These are phyloP conservation scores for Irpex sp. DNA, from an alignment of 1,284 basidiomycete genomes.

Conservation along the genomic window DNA sequence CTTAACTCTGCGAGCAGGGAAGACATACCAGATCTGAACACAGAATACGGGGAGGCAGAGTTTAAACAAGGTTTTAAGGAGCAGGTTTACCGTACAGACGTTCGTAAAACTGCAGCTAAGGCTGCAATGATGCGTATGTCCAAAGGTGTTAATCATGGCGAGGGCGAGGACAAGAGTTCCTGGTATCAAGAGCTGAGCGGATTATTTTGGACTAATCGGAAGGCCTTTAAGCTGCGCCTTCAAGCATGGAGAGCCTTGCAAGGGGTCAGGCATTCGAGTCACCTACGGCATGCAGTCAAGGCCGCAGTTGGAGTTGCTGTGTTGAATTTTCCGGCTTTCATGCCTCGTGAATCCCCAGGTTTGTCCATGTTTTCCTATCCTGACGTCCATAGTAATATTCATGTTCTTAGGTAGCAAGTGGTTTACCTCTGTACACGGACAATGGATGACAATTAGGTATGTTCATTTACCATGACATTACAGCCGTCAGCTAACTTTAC, in stretches of 20 bases:
- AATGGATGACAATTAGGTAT: constrained; percentile 46
- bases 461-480: neutral
- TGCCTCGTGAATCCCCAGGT: constrained; percentile 35
- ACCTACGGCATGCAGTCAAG: constrained; percentile 44
- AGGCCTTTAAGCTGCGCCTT: constrained; percentile 31
- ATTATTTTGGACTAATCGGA: constrained; percentile 31
- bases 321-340: constrained; percentile 42
- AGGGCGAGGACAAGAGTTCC: constrained; percentile 6
- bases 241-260: constrained; percentile 31
- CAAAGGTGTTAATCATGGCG: neutral
- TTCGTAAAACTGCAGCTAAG: constrained; percentile 8
- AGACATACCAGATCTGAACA: neutral
- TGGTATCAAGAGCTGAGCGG: constrained; percentile 15
- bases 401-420: constrained; percentile 31
- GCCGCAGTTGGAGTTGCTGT: constrained; percentile 43
- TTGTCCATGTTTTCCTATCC: neutral
- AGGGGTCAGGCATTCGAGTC: constrained; percentile 35
- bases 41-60: constrained; percentile 6
- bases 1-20: neutral
- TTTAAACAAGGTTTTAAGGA: constrained; percentile 17
- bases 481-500: too few species aligned
- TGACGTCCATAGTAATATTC: neutral
- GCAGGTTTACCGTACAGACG: constrained; percentile 15
- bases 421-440: constrained; percentile 37
- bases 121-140: constrained; percentile 8